Base-by-base conservation (phyloP, 1,284 basidiomycete genomes). In the Ustilago sp. region DNA sequence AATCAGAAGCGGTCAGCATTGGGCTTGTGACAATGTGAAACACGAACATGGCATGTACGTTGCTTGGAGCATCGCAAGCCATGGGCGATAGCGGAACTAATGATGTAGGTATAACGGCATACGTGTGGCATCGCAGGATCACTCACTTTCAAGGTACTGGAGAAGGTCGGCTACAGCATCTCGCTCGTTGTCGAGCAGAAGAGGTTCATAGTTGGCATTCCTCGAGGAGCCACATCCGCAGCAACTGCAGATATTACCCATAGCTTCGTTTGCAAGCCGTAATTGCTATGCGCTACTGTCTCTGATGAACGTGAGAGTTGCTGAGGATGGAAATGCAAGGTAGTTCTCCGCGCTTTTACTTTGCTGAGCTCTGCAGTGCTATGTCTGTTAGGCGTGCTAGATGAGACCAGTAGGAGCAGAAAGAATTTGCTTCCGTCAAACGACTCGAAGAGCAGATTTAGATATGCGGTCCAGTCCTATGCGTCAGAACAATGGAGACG, bases 91-190 rank as follows among this genome's bases (percentile, higher is more conserved):
- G 43, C n/a, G n/a, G 11, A 9, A 8, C 43, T 45, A 17, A 19
- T 15, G n/a, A 7, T 17, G 19, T 19, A 17, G 7, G 15, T 7
- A 50, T 8, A 15, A 19, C 15, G 19, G 52, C 52, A n/a, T 19
- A 19, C 38, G 34, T 11, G 34, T 13, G 12, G 8, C 9, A 54
- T 11, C 8, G 7, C 6, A 3, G 54, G 7, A 9, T 3, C 31
- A 82, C 83, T 85, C 87, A 98, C 96, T 98, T 89, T 99, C 96
- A 71, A 99, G 91, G 86, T 94, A 98, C 87, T 98, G 96, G 8
- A 99, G 90, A 63, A 99, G 89, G 87, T 99, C 97, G 39, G 97
- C 97, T 32, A 99, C 96, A 7, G 96, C 97, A 88, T 99, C 96
- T 80, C 97, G 91, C 89, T 99, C 96, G 85, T 96, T 98, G 89